Evolutionary conservation across 106 monocot species (phyloP).

Genomic region (Dendrobium catenatum): DNA sequence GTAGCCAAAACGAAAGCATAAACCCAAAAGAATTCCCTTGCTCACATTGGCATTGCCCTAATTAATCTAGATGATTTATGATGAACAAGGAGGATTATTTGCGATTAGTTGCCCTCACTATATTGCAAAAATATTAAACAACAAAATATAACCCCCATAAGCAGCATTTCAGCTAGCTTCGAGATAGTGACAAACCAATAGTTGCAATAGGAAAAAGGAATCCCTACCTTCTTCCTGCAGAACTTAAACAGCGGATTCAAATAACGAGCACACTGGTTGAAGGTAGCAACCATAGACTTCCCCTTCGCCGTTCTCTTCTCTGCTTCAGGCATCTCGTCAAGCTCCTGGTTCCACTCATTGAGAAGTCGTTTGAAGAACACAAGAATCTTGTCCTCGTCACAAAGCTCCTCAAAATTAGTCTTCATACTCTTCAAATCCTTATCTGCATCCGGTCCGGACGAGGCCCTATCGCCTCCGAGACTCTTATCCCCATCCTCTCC

Average conservation of each 20-base stretch:
- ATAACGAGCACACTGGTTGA: conserved; percentile 93
- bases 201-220: background rate
- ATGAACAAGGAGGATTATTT: background rate
- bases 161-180: background rate
- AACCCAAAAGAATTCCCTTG: background rate
- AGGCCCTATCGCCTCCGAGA: conserved; percentile 42
- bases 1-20: background rate
- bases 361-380: conserved; percentile 89
- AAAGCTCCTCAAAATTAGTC: conserved; percentile 71
- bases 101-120: background rate
- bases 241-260: conserved; percentile 88
- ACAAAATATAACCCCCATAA: background rate
- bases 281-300: conserved; percentile 87
- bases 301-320: conserved; percentile 87
- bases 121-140: background rate
- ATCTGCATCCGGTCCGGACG: conserved; percentile 55
- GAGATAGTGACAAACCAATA: background rate
- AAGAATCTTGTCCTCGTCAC: conserved; percentile 92
- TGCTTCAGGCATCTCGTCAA: conserved; percentile 67
- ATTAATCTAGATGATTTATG: background rate
- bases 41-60: background rate
- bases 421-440: conserved; percentile 77
- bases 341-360: conserved; percentile 90
- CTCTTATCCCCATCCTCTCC: conserved; percentile 46
- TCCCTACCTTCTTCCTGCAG: conserved; percentile 85